Evolutionary conservation across 257 asterid species (phyloP), one percentile per base, ranked within the genome.

Genomic region (Ehretia macrophylla): DNA sequence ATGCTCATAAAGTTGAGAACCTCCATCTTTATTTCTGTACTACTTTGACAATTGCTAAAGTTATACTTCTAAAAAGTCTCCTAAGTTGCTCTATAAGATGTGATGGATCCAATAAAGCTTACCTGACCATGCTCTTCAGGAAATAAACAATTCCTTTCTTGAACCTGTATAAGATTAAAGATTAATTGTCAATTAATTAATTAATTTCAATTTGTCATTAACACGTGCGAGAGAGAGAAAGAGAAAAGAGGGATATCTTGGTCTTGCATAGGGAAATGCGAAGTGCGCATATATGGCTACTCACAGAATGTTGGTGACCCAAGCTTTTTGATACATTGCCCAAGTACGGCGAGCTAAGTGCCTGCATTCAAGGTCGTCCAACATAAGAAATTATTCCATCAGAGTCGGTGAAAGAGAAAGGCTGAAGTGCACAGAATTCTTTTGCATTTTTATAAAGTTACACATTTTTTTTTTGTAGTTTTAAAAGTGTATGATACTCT

Each of bases 91-190:
- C 6, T 27, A 42, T 32, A 51, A 23, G 35, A 56, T 72, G 73
- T 63, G 77, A 79, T 72, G 82, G 89, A 86, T 85, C 86, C 90
- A 62, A 85, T 72, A 77, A 68, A 82, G 79, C 74, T 51, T 59
- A 71, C 84, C 70, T 27, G 35, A 45, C 72, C 61, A 61, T 53
- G 53, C 69, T 68, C 69, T 48, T 75, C 65, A 16, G 53, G 27
- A 62, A 59, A 67, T 74, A 68, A 74, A 74, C 67, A 70, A 68
- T 58, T 63, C 72, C 69, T 64, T 76, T 75, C 87, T 73, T 74
- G 80, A 63, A 72, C 76, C 77, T 73, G 68, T n/a, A 48, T 65
- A 68, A 60, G 35, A 27, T 1, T 27, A 20, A 21, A 27, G 35
- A 64, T 57, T 55, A 51, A 40, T 40, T 46, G 14, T 45, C 14